Evolutionary conservation across 2,329 filamentous ascomycete genomes (phyloP).

Genomic region (Seiridium unicorne): DNA sequence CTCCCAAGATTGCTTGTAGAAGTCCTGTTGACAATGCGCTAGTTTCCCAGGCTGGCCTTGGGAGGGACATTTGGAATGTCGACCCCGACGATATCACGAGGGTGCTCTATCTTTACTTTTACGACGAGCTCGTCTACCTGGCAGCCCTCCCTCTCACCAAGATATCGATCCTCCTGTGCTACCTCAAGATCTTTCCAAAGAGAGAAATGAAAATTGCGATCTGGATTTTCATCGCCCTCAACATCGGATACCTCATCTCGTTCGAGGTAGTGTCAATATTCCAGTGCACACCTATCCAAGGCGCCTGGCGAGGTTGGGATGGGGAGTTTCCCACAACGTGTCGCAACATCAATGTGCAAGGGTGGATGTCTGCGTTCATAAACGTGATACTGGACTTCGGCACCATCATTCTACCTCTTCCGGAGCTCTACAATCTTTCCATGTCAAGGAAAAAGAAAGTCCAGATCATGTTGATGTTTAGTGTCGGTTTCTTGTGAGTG

Average conservation of each 20-base stretch:
- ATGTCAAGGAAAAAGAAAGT: constrained; percentile 17
- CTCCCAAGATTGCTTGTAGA: background rate
- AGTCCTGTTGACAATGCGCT: background rate
- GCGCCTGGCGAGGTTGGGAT: constrained; percentile 20
- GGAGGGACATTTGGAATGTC: constrained; percentile 5
- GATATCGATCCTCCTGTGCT: constrained; percentile 23
- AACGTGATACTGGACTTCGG: constrained; percentile 17
- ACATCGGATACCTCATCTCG: constrained; percentile 12
- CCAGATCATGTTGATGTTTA: constrained; percentile 19
- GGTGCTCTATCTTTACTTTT: background rate
- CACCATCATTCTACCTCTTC: constrained; percentile 16
- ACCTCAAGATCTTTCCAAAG: constrained; percentile 19
- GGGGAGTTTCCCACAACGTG: constrained; percentile 12
- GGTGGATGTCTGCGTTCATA: constrained; percentile 14
- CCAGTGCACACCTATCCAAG: constrained; percentile 17
- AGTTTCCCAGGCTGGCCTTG: background rate
- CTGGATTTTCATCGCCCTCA: constrained; percentile 16
- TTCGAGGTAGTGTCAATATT: constrained; percentile 16
- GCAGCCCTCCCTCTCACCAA: constrained; percentile 14
- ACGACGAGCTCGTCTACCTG: background rate
- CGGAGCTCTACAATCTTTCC: constrained; percentile 13
- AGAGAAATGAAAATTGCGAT: constrained; percentile 4
- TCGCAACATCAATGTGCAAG: constrained; percentile 16
- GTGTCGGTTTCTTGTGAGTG: constrained; percentile 17
- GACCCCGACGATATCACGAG: background rate